phyloP scores from a whole-genome alignment of 2,329 filamentous ascomycete species.

The Botrytis deweyae region DNA sequence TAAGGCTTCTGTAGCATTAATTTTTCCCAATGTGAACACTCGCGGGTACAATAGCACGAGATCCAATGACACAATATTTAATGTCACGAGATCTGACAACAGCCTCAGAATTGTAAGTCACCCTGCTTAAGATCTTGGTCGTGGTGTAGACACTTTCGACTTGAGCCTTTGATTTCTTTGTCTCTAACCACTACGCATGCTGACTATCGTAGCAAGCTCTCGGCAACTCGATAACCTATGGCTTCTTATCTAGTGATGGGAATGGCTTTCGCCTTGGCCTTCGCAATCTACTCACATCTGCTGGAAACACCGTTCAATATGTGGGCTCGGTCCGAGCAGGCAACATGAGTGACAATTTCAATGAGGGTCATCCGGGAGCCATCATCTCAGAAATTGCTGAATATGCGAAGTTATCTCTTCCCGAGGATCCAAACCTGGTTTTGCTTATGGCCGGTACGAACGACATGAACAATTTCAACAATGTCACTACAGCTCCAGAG shows the following conservation, averaged over 20 bases:
- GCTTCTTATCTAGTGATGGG: conserved; percentile 36
- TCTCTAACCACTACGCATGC: background rate
- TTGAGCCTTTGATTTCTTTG: background rate
- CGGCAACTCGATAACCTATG: conserved; percentile 43
- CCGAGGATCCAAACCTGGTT: conserved; percentile 38
- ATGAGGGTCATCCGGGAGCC: conserved; percentile 40
- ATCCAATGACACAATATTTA: background rate
- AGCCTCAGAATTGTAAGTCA: conserved; percentile 18
- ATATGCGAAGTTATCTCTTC: conserved; percentile 26
- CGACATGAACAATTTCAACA: conserved; percentile 35
- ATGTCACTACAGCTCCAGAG: conserved; percentile 37
- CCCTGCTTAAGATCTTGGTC: background rate
- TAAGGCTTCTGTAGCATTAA: background rate
- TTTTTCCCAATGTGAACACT: background rate
- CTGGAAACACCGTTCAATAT: conserved; percentile 34
- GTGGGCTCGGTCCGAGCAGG: conserved; percentile 40
- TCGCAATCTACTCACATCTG: conserved; percentile 31
- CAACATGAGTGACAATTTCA: conserved; percentile 39
- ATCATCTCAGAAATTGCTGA: conserved; percentile 38
- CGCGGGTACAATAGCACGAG: background rate
- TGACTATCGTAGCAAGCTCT: conserved; percentile 32
- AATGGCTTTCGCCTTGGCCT: conserved; percentile 44
- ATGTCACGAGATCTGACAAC: background rate
- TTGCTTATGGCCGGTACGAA: conserved; percentile 41
- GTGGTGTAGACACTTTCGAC: background rate